Base-by-base conservation (phyloP, 2,329 filamentous ascomycete genomes). In the Atkinsonella texensis region DNA sequence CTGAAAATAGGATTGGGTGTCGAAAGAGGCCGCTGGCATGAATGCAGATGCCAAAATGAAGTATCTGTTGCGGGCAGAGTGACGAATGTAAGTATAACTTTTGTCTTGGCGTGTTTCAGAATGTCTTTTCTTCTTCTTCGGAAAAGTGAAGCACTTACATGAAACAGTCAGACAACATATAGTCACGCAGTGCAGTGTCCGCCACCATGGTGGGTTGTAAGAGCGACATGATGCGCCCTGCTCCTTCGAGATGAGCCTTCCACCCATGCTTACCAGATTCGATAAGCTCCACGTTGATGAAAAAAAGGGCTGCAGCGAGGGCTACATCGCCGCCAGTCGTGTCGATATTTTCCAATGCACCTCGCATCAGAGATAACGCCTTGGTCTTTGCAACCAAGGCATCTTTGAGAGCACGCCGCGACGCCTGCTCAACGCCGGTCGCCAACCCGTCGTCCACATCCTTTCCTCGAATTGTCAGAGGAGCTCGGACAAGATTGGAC, bases 221-320 rank as follows among this genome's bases (percentile, higher is more conserved):
- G 11, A 70, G 59, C 18, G 65, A 63, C 63, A 75, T 71, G 43
- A 76, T 70, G 23, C 63, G 63, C 3, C 66, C 68, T 2, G 72
- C 73, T 2, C 71, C 73, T 48, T 74, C 67, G 20, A 76, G 64
- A 52, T 76, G 74, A 13, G 68, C 66, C 46, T 68, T 70, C 73
- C 73, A 75, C 12, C 69, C 70, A 39, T 72, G 67, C 56, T 68
- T 72, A 1, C 72, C 72, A 13, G 71, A 72, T 60, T 75, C 73
- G 48, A 76, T 72, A 46, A 76, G 62, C 60, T 77, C 71, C 48
- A 76, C 64, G 54, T 75, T 74, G 62, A 77, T 65, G 56, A 76
- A 70, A 59, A 76, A 75, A 17, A 75, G 63, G 3, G 73, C 70
- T 0, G 73, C 70, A 1, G 73, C 70, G 2, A 76, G 63, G 2